Evolutionary conservation across 176 grass and related monocot genomes (phyloP), one percentile per base, ranked within the genome.

Genomic region (Panicum miliaceum): DNA sequence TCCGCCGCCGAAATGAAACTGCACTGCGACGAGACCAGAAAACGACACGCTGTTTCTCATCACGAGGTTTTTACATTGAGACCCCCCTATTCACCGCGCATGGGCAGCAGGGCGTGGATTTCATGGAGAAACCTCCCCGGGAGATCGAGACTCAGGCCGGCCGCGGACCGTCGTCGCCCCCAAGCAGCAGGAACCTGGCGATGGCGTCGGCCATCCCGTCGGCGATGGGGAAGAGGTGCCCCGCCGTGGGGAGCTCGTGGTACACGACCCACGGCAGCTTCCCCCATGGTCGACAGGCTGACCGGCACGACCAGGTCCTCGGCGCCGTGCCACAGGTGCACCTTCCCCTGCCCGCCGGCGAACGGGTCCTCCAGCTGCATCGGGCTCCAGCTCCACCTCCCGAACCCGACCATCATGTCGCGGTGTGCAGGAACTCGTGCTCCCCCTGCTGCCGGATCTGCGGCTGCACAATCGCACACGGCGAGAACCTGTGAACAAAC

Each of bases 281-380:
- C 65, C 91, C 52, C 12, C 52, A 98, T 84, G 84, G 84, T 75
- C 2, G 95, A 94, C 86, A 91, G 8, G 66, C 19, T 81, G 43
- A 88, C 78, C 8, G 92, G 92, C 76, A 94, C 88, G 53, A 91
- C 80, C 29, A 43, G 50, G 34, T 98, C 95, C 78, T 91, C 75
- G 4, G 84, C 71, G 23, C 92, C 95, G 40, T 98, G 95, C 95
- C 95, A 94, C 78, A 98, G 63, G 60, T 94, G 95, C 79, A 98
- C 81, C 64, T 78, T 83, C 32, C 84, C 92, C 12, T 90, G 46
- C 3, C 75, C 58, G 26, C 32, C 59, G 15, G 90, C 89, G 76
- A 98, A 95, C 27, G 90, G 95, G 74, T 93, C 74, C 57, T 90
- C 41, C 18, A 97, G 88, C 8, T 93, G 84, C 46, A 94, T 41